These are phyloP conservation scores for Moniliella sp. DNA, from an alignment of 1,284 basidiomycete species.

Conservation along the genomic window DNA sequence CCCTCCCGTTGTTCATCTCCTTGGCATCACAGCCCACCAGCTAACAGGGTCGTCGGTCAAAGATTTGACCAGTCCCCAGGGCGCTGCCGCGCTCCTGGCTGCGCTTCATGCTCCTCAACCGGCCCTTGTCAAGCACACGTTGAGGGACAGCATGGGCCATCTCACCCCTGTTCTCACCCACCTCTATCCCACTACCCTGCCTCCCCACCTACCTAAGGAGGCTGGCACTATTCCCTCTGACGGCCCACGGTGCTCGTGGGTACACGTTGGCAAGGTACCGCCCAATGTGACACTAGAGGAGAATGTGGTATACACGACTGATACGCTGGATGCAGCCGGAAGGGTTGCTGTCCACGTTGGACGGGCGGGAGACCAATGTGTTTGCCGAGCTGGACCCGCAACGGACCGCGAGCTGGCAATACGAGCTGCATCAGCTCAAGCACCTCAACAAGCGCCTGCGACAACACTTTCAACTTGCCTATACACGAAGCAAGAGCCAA, in stretches of 20 bases:
- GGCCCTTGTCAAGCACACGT: slow-evolving; percentile 12
- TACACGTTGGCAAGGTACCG: background rate
- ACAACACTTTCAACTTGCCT: slow-evolving; percentile 9
- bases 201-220: background rate
- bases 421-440: slow-evolving; percentile 27
- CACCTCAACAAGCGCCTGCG: slow-evolving; percentile 20
- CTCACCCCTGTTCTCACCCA: slow-evolving; percentile 13
- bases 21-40: slow-evolving; percentile 7
- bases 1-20: slow-evolving; percentile 9
- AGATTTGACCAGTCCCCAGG: slow-evolving; percentile 15
- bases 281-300: background rate
- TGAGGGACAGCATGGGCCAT: slow-evolving; percentile 8
- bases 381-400: slow-evolving; percentile 22
- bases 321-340: background rate
- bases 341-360: too few species aligned
- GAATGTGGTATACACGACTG: background rate
- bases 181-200: slow-evolving; percentile 12
- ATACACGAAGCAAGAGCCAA: background rate
- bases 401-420: slow-evolving; percentile 18
- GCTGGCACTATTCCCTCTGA: too few species aligned
- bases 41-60: slow-evolving; percentile 15
- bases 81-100: slow-evolving; percentile 12
- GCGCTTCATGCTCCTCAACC: slow-evolving; percentile 11
- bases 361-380: slow-evolving; percentile 5
- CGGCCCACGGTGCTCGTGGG: too few species aligned